Percentiles rank a stretch among this genome's conserved stretches.
These are phyloP conservation scores for Mycena sp. DNA, from an alignment of 1,284 basidiomycete species.

Conservation along the genomic window DNA sequence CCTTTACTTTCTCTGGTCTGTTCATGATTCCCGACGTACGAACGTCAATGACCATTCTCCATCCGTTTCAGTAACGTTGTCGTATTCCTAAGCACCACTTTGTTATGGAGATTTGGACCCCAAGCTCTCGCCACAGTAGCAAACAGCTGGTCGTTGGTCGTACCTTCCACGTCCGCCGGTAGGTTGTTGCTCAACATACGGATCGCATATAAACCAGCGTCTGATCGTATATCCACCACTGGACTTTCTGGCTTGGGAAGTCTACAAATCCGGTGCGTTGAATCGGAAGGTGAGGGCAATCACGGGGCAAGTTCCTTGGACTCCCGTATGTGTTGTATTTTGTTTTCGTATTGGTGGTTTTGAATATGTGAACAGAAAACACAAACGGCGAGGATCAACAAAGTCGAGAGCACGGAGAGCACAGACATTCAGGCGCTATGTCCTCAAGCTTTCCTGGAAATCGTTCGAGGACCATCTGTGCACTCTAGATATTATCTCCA, in stretches of 20 bases:
- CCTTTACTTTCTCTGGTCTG: conserved; percentile 26
- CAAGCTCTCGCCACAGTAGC: conserved; percentile 25
- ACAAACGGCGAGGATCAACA: no score
- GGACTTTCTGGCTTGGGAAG: conserved; percentile 23
- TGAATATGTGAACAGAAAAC: no score
- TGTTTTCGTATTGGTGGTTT: no score
- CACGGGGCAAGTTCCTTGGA: no score
- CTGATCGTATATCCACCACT: conserved; percentile 15
- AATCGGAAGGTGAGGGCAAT: neutral
- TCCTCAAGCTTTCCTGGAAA: no score
- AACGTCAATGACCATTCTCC: neutral
- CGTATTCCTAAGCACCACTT: conserved; percentile 24
- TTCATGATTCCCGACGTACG: neutral
- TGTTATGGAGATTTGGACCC: conserved; percentile 27
- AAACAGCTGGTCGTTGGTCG: conserved; percentile 29
- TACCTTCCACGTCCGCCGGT: conserved; percentile 26
- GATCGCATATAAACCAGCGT: conserved; percentile 7
- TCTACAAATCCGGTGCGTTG: conserved; percentile 15
- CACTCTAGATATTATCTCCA: no score
- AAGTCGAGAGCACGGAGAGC: no score
- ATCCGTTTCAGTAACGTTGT: conserved; percentile 20
- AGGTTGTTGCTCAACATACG: conserved; percentile 28
- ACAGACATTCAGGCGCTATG: no score
- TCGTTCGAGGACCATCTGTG: no score
- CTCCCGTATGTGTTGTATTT: no score